phyloP scores from a whole-genome alignment of 345 rosid genomes.

The Pistacia atlantica region DNA sequence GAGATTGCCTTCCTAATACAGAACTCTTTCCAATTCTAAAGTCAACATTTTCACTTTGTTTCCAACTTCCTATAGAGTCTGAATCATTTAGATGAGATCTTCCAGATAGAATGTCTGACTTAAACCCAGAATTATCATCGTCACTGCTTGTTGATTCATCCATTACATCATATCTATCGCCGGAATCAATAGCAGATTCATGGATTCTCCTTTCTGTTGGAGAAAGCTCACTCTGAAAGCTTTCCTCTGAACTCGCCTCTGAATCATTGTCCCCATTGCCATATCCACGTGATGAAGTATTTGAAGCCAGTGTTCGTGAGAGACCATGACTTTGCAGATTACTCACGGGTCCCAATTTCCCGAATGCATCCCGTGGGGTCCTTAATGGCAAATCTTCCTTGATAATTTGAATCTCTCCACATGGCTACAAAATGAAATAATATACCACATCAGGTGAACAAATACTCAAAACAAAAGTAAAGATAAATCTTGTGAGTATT shows the following conservation, averaged over 20 bases:
- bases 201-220: slow-evolving; percentile 65
- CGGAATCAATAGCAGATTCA: slow-evolving; percentile 53
- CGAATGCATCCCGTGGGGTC: slow-evolving; percentile 75
- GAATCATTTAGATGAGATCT: slow-evolving; percentile 31
- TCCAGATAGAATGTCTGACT: slow-evolving; percentile 36
- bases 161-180: slow-evolving; percentile 34
- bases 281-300: slow-evolving; percentile 38
- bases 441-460: slow-evolving; percentile 21
- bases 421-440: slow-evolving; percentile 50
- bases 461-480: not conserved
- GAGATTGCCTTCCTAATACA: slow-evolving; percentile 30
- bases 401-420: slow-evolving; percentile 84
- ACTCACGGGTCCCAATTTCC: slow-evolving; percentile 52
- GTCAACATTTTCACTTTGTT: slow-evolving; percentile 26
- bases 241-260: slow-evolving; percentile 64
- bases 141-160: slow-evolving; percentile 73
- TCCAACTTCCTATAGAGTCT: slow-evolving; percentile 31
- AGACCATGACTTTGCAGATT: slow-evolving; percentile 33
- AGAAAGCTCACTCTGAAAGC: slow-evolving; percentile 86
- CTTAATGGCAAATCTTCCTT: slow-evolving; percentile 84
- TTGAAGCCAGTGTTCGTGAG: slow-evolving; percentile 28
- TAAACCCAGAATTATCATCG: slow-evolving; percentile 47
- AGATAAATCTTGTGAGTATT: not conserved
- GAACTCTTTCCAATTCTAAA: slow-evolving; percentile 32
- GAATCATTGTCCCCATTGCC: slow-evolving; percentile 49